phyloP scores from a whole-genome alignment of 345 rosid species.

The Raphanus sativus region DNA sequence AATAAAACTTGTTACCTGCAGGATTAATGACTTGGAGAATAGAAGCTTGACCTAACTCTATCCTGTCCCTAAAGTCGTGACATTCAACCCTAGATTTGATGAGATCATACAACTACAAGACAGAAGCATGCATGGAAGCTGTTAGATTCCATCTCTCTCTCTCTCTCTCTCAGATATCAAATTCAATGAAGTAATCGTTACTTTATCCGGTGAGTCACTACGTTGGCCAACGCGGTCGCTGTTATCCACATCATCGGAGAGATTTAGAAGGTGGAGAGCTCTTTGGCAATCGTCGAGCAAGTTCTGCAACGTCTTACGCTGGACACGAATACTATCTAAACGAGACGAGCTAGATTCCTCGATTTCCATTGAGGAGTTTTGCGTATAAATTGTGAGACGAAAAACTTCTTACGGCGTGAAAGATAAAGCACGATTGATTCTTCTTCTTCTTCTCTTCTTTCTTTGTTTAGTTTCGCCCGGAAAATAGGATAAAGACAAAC shows the following conservation, averaged over 20 bases:
- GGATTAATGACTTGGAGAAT: constrained; percentile 42
- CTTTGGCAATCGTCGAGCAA: constrained; percentile 84
- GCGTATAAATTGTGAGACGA: not conserved
- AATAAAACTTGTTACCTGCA: constrained; percentile 9
- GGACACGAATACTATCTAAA: constrained; percentile 59
- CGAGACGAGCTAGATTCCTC: constrained; percentile 36
- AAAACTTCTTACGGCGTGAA: not conserved
- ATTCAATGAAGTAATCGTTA: too few relatives aligned
- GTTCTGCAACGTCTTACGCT: constrained; percentile 64
- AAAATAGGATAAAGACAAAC: too few relatives aligned
- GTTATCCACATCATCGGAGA: constrained; percentile 21
- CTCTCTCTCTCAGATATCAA: too few relatives aligned
- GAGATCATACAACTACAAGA: constrained; percentile 68
- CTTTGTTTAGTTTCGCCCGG: too few relatives aligned
- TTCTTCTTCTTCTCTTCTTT: not conserved
- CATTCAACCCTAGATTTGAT: constrained; percentile 82
- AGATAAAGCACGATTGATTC: constrained; percentile 11
- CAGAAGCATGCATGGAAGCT: too few relatives aligned
- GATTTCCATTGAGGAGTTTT: constrained; percentile 43
- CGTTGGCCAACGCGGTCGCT: too few relatives aligned
- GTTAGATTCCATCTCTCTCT: too few relatives aligned
- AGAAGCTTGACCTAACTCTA: constrained; percentile 58
- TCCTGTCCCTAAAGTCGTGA: constrained; percentile 69
- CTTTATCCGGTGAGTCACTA: constrained; percentile 12
- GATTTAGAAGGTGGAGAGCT: constrained; percentile 66